A percentile compares a stretch with the other conserved stretches of the same genome.
Evolutionary conservation across 176 grass and related monocot genomes (phyloP).

Genomic region (Pontederia crassipes): DNA sequence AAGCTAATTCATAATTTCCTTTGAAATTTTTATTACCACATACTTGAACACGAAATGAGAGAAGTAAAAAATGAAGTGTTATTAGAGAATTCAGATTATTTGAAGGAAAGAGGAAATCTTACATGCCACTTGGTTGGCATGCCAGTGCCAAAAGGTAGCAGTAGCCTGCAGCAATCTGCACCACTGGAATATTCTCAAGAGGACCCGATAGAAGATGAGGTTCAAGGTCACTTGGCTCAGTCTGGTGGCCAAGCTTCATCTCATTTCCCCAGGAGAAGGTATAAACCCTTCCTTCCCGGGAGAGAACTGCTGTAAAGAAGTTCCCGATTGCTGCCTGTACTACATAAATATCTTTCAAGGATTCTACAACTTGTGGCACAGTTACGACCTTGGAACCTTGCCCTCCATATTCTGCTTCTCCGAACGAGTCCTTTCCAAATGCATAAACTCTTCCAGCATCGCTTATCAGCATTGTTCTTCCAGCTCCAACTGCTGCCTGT

Average conservation of each 20-base stretch:
- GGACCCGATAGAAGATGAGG: slow-evolving; percentile 55
- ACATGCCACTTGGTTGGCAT: slow-evolving; percentile 83
- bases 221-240: slow-evolving; percentile 56
- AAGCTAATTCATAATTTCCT: too few relatives aligned
- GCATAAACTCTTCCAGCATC: slow-evolving; percentile 78
- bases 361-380: slow-evolving; percentile 60
- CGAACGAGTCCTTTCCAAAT: slow-evolving; percentile 85
- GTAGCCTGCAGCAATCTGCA: slow-evolving; percentile 82
- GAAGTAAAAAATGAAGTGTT: background rate
- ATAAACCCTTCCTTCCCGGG: slow-evolving; percentile 70
- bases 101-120: slow-evolving; percentile 22
- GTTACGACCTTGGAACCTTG: slow-evolving; percentile 54
- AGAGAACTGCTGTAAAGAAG: slow-evolving; percentile 84
- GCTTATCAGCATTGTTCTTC: slow-evolving; percentile 70
- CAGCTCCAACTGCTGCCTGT: slow-evolving; percentile 69
- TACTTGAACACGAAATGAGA: too few relatives aligned
- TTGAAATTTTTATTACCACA: too few relatives aligned
- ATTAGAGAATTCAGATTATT: background rate
- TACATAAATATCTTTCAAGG: slow-evolving; percentile 61
- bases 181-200: slow-evolving; percentile 70
- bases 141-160: slow-evolving; percentile 75
- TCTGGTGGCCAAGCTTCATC: slow-evolving; percentile 72
- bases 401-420: slow-evolving; percentile 57
- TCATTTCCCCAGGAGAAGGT: slow-evolving; percentile 82
- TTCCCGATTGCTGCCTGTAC: slow-evolving; percentile 88